phyloP scores from a whole-genome alignment of 1,139 yeast species.

The Blastobotrys ciferrii region DNA sequence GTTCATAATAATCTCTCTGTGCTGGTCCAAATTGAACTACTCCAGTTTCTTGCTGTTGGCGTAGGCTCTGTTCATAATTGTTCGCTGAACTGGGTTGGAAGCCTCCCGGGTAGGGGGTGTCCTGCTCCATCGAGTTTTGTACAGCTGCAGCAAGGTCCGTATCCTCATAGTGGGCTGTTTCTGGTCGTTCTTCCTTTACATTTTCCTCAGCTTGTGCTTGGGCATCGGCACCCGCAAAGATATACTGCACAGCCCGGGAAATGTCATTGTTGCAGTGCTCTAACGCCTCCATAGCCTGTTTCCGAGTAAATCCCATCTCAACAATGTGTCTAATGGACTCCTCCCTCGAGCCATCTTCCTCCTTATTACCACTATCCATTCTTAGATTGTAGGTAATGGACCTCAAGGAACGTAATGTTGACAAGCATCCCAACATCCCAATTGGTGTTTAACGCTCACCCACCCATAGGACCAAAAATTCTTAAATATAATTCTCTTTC shows the following conservation, averaged over 20 bases:
- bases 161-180: constrained; percentile 8
- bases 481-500: too few species aligned
- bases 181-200: background rate
- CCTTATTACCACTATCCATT: background rate
- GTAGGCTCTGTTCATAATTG: background rate
- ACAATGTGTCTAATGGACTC: constrained; percentile 40
- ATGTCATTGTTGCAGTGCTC: constrained; percentile 46
- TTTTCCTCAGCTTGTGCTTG: constrained; percentile 11
- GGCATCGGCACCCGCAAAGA: constrained; percentile 42
- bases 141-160: constrained; percentile 20
- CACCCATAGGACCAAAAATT: too few species aligned
- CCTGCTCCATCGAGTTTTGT: constrained; percentile 15
- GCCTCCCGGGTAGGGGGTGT: background rate
- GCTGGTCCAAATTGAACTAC: constrained; percentile 29
- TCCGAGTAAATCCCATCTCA: constrained; percentile 62
- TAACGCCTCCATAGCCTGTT: constrained; percentile 35
- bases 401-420: too few species aligned
- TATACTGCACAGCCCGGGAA: constrained; percentile 52
- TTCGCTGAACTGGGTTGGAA: background rate
- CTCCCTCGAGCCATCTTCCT: constrained; percentile 4
- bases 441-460: too few species aligned
- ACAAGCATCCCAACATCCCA: too few species aligned
- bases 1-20: constrained; percentile 27
- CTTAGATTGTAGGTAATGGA: background rate
- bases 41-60: background rate